Conservation (phyloP, 495 filamentous ascomycete species). For the Patellaria atrata region DNA sequence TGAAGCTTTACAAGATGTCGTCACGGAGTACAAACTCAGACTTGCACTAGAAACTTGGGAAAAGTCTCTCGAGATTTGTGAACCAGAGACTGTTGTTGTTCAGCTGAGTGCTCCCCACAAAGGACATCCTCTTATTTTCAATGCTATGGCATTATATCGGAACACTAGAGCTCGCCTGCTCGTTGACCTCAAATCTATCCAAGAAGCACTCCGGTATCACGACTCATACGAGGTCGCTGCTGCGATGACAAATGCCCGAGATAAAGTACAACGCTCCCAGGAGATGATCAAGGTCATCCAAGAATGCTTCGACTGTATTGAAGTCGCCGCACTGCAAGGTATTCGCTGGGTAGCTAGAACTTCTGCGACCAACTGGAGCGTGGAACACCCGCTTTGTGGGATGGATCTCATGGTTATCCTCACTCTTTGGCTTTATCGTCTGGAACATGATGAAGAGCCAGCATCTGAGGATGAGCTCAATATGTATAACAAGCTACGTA, state of each 20-base stretch:
- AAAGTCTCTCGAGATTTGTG: conserved; percentile 83
- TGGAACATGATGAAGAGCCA: conserved; percentile 96
- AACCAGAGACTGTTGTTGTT: conserved; percentile 80
- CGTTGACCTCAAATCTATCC: conserved; percentile 87
- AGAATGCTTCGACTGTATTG: conserved; percentile 95
- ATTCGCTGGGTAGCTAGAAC: conserved; percentile 97
- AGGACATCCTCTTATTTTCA: conserved; percentile 96
- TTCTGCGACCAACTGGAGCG: conserved; percentile 96
- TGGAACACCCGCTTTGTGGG: conserved; percentile 93
- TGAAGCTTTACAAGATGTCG: conserved; percentile 88
- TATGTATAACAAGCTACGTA: conserved; percentile 92
- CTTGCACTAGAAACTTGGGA: conserved; percentile 96
- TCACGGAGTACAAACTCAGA: conserved; percentile 95
- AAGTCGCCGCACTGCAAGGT: conserved; percentile 84
- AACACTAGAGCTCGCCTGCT: conserved; percentile 86
- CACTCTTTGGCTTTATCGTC: conserved; percentile 91
- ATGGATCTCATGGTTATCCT: conserved; percentile 98
- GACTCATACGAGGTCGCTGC: conserved; percentile 92
- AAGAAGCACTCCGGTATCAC: conserved; percentile 94
- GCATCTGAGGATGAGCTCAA: conserved; percentile 78
- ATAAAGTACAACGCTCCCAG: conserved; percentile 82
- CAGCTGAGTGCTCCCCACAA: conserved; percentile 90
- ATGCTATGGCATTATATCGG: conserved; percentile 93
- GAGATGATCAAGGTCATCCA: conserved; percentile 99
- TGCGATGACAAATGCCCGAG: conserved; percentile 85